phyloP scores from a whole-genome alignment of 2,329 filamentous ascomycete species.

The Colletotrichum sublineola region DNA sequence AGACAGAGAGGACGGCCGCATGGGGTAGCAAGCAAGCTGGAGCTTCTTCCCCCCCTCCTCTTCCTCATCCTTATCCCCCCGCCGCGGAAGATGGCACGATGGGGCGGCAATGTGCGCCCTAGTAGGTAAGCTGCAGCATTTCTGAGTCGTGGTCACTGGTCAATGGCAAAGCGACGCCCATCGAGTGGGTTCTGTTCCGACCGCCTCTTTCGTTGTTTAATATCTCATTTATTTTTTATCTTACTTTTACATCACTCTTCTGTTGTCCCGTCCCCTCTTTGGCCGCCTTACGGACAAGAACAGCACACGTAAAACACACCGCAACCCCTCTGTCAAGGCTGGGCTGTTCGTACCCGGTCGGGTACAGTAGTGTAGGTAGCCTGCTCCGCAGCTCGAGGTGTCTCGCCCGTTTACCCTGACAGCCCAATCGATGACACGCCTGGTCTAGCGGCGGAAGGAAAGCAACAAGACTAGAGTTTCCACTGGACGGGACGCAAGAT shows the following conservation, averaged over 20 bases:
- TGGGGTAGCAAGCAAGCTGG: slow-evolving; percentile 28
- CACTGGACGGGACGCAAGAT: slow-evolving; percentile 22
- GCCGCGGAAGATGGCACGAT: slow-evolving; percentile 24
- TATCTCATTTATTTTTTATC: slow-evolving; percentile 11
- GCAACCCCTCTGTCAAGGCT: slow-evolving; percentile 37
- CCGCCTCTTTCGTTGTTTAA: slow-evolving; percentile 37
- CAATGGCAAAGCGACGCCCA: slow-evolving; percentile 25
- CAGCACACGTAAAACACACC: slow-evolving; percentile 24
- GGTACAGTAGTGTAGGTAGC: not conserved
- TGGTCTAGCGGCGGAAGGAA: slow-evolving; percentile 29
- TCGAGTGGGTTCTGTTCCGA: slow-evolving; percentile 40
- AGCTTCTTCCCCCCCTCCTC: not conserved
- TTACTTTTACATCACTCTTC: not conserved
- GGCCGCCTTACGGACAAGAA: slow-evolving; percentile 11
- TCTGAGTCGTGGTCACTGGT: slow-evolving; percentile 39
- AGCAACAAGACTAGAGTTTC: not conserved
- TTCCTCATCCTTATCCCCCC: not conserved
- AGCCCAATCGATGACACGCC: slow-evolving; percentile 38
- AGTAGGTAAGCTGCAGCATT: slow-evolving; percentile 30
- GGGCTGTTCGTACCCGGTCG: slow-evolving; percentile 39
- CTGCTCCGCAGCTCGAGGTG: slow-evolving; percentile 4
- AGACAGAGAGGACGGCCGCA: slow-evolving; percentile 9
- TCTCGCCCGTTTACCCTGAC: slow-evolving; percentile 24
- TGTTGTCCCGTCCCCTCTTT: not conserved
- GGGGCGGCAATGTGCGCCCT: slow-evolving; percentile 3